Evolutionary conservation across 1,139 yeast species (phyloP).

Genomic region (Candida tunisiensis): DNA sequence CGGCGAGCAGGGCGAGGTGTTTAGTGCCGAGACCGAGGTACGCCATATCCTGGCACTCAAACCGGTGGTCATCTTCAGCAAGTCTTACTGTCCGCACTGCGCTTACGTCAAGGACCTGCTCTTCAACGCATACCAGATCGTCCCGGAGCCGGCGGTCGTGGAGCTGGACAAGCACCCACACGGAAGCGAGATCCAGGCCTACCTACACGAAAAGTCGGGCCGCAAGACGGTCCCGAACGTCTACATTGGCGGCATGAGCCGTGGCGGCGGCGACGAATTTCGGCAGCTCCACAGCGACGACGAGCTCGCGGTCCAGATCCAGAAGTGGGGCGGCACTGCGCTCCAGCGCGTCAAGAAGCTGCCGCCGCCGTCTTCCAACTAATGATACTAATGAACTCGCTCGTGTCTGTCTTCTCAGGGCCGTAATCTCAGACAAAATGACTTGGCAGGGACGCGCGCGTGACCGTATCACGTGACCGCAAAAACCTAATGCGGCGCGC

Average conservation of each 20-base stretch:
- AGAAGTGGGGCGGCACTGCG: slow-evolving; percentile 38
- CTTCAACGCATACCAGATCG: slow-evolving; percentile 43
- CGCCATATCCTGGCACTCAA: slow-evolving; percentile 38
- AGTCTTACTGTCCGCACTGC: slow-evolving; percentile 50
- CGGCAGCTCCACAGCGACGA: slow-evolving; percentile 40
- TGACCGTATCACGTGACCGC: too few relatives aligned
- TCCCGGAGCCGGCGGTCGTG: slow-evolving; percentile 56
- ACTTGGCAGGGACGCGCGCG: too few relatives aligned
- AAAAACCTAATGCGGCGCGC: too few relatives aligned
- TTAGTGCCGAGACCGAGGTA: slow-evolving; percentile 47
- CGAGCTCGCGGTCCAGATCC: slow-evolving; percentile 30
- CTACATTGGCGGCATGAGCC: slow-evolving; percentile 68
- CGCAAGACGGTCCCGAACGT: slow-evolving; percentile 90
- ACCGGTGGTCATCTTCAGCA: slow-evolving; percentile 35
- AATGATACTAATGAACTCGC: too few relatives aligned
- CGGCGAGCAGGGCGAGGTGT: slow-evolving; percentile 20
- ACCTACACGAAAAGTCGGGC: slow-evolving; percentile 61
- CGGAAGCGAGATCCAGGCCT: slow-evolving; percentile 60
- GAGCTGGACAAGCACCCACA: slow-evolving; percentile 70
- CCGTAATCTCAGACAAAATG: too few relatives aligned
- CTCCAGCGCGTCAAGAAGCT: too few relatives aligned
- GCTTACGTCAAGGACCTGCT: slow-evolving; percentile 51
- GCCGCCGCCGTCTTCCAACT: too few relatives aligned
- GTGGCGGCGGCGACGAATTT: slow-evolving; percentile 88
- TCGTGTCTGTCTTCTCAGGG: too few relatives aligned